Evolutionary conservation across 176 grass and related monocot genomes (phyloP), one percentile per base, ranked within the genome.

Genomic region (Lolium rigidum): DNA sequence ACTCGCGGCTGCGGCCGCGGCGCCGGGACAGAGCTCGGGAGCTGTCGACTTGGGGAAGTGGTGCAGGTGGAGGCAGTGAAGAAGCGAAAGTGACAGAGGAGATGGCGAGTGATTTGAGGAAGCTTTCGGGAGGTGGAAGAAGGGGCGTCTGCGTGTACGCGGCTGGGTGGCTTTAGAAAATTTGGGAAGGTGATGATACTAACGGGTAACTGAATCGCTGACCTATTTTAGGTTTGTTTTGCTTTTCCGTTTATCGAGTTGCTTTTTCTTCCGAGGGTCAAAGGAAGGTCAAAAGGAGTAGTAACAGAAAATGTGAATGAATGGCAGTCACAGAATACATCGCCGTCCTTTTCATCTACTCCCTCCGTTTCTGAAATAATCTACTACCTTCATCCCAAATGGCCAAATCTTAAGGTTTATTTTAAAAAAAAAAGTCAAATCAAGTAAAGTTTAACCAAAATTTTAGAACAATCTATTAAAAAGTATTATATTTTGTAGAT

Each of bases 71-170:
- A 31, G 28, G 79, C 43, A 25, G 16, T 10, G n/a, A 10, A 64
- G 76, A 21, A 68, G 58, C 25, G 89, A 75, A 9, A 61, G 41
- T 49, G 25, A 14, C 11, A 38, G 65, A 22, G 52, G n/a, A 35
- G 66, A 68, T 52, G 80, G 74, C 21, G 21, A 86, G 35, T 76
- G 88, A 74, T 35, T 64, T 72, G 65, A 25, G 86, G 25, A 70
- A 38, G 88, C 60, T 44, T 46, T 80, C 10, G 68, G 31, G 56
- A 39, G 37, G 38, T 7, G 7, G 24, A 21, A n/a, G n/a, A 47
- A 28, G 24, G 4, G 64, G 64, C 39, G 77, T 10, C 47, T 10
- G 72, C 17, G 86, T 26, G 67, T 57, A 8, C 24, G 77, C n/a
- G 4, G 77, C 7, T 20, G 51, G 54, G 84, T 83, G 65, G 47